phyloP scores from a whole-genome alignment of 1,139 yeast species.

The Nakaseomyces nivariensis region DNA sequence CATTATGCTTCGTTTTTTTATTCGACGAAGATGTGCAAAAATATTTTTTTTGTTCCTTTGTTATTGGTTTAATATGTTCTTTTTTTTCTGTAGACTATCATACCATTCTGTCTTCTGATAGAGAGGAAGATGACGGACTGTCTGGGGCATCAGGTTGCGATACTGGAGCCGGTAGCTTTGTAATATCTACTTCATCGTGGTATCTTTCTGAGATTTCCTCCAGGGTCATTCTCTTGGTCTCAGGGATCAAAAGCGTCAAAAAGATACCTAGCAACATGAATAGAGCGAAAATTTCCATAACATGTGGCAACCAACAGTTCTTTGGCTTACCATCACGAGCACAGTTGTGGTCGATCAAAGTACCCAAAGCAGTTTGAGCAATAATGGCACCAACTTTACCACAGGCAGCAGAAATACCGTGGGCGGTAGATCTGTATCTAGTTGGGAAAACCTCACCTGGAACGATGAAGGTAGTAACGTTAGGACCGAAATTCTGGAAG shows the following conservation, averaged over 20 bases:
- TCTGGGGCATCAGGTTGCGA: background rate
- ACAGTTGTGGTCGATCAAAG: constrained; percentile 71
- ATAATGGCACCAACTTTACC: constrained; percentile 97
- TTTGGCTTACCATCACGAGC: constrained; percentile 36
- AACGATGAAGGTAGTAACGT: constrained; percentile 86
- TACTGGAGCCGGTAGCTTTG: constrained; percentile 13
- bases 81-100: background rate
- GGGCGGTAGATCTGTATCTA: constrained; percentile 95
- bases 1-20: background rate
- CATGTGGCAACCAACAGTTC: constrained; percentile 80
- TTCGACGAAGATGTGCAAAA: too few relatives aligned
- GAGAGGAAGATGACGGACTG: background rate
- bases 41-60: background rate
- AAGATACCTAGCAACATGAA: constrained; percentile 76
- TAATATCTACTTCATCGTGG: constrained; percentile 57
- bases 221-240: constrained; percentile 80
- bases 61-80: background rate
- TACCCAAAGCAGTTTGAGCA: constrained; percentile 87
- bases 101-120: background rate
- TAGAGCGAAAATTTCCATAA: constrained; percentile 84
- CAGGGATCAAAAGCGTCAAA: constrained; percentile 64
- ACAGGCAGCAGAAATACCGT: constrained; percentile 90
- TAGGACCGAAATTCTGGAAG: constrained; percentile 90
- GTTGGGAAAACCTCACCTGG: constrained; percentile 99
- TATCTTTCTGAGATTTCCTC: constrained; percentile 70